A percentile compares a stretch with the other conserved stretches of the same genome.
Conservation (phyloP, 352 stramenopile genomes). For the Elongisporangium anandrum region DNA sequence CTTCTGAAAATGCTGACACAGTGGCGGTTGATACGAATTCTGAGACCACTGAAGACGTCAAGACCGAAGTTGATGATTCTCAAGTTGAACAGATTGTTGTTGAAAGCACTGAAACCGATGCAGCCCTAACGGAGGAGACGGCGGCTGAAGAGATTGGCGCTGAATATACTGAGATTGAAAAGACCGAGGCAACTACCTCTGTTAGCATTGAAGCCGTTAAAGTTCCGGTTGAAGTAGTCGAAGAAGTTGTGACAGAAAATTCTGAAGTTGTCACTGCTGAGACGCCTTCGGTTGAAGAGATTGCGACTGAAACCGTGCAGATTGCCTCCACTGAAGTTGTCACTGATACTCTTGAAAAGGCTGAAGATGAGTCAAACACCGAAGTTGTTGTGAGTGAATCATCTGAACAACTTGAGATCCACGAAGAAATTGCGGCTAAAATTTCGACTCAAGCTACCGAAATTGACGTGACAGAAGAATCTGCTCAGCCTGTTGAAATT, state of each 20-base stretch:
- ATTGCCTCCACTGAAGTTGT: neutral
- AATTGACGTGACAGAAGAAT: neutral
- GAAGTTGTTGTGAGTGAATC: neutral
- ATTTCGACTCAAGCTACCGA: neutral
- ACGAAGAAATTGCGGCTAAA: neutral
- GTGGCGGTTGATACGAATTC: neutral
- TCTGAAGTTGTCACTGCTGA: neutral
- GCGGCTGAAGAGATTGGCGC: neutral
- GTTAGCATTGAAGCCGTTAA: neutral
- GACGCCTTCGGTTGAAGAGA: neutral
- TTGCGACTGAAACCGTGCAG: neutral
- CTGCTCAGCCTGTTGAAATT: neutral
- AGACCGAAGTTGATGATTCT: neutral
- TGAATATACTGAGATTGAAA: neutral
- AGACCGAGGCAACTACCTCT: neutral
- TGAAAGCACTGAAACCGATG: neutral
- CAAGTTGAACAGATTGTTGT: neutral
- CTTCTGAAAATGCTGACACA: neutral
- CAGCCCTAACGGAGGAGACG: neutral
- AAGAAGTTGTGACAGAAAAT: neutral
- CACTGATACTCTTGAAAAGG: neutral
- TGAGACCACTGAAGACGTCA: neutral
- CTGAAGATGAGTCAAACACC: neutral
- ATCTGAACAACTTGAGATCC: neutral
- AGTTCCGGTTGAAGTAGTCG: neutral